A percentile compares a stretch with the other conserved stretches of the same genome.
Conservation (phyloP, 768 basidiomycete species). For the Tricholoma saponaceum region DNA sequence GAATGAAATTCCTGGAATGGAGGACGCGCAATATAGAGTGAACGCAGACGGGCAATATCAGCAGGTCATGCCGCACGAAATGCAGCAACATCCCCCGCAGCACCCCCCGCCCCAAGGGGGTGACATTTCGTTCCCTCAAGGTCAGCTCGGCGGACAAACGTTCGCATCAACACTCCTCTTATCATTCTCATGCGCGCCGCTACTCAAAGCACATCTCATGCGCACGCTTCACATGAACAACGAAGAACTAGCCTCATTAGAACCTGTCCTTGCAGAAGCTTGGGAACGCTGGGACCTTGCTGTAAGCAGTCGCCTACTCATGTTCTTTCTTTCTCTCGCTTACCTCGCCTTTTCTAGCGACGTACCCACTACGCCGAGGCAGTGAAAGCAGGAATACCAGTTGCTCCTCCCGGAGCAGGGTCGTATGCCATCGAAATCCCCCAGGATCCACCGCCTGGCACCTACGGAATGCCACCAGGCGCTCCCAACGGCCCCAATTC, state of each 20-base stretch:
- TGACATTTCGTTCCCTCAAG: conserved; percentile 60
- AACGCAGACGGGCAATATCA: conserved; percentile 43
- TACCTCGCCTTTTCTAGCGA: conserved; percentile 23
- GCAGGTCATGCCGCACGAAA: conserved; percentile 39
- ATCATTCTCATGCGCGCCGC: conserved; percentile 70
- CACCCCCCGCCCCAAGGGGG: conserved; percentile 23
- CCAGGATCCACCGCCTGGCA: conserved; percentile 3
- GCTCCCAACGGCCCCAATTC: conserved; percentile 15
- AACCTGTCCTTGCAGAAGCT: conserved; percentile 77
- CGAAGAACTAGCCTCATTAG: conserved; percentile 74
- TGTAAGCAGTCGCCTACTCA: conserved; percentile 35
- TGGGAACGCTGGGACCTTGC: conserved; percentile 87
- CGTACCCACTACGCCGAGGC: conserved; percentile 40
- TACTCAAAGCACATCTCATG: conserved; percentile 72
- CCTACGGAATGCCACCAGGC: conserved; percentile 14
- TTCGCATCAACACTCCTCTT: conserved; percentile 78
- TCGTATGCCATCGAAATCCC: conserved; percentile 13
- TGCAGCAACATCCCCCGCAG: conserved; percentile 28
- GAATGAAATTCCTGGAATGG: conserved; percentile 63
- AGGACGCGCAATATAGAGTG: conserved; percentile 64
- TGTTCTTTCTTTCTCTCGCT: conserved; percentile 3
- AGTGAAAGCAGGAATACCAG: conserved; percentile 23
- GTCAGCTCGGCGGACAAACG: conserved; percentile 61
- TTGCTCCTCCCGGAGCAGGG: conserved; percentile 14
- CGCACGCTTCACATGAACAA: conserved; percentile 70